Conservation (phyloP, 768 basidiomycete species). For the Trametes maxima region DNA sequence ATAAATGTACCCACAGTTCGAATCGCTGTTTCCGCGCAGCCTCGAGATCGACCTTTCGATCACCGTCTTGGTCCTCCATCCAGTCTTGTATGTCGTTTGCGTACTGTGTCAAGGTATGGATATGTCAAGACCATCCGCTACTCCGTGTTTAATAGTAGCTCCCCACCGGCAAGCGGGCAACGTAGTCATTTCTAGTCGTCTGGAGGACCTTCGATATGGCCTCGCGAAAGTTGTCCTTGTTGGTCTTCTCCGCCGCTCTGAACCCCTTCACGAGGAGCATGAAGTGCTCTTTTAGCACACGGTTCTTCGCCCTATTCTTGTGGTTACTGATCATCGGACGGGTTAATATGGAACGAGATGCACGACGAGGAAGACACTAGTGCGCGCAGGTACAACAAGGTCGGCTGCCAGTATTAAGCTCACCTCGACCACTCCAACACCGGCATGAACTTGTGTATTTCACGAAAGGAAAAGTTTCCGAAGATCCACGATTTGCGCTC, state of each 20-base stretch:
- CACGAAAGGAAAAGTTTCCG: too few species aligned
- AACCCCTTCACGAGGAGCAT: background rate
- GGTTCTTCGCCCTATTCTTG: background rate
- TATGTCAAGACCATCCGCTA: background rate
- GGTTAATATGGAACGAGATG: background rate
- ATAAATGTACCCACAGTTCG: background rate
- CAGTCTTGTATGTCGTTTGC: background rate
- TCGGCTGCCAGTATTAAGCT: too few species aligned
- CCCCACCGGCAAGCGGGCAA: background rate
- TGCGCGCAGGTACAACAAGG: background rate
- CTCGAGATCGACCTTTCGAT: background rate
- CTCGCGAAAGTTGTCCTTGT: background rate
- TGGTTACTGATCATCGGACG: background rate
- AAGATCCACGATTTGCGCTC: too few species aligned
- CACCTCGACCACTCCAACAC: too few species aligned
- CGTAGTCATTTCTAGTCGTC: background rate
- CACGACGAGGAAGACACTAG: background rate
- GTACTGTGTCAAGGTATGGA: background rate
- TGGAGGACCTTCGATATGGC: background rate
- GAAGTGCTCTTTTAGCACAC: background rate
- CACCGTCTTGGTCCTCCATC: background rate
- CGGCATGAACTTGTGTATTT: too few species aligned
- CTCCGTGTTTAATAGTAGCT: background rate
- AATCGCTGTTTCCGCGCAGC: background rate
- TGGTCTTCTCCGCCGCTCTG: background rate